phyloP scores from a whole-genome alignment of 805 yeast species.

The Lipomyces spencermartinsiae region DNA sequence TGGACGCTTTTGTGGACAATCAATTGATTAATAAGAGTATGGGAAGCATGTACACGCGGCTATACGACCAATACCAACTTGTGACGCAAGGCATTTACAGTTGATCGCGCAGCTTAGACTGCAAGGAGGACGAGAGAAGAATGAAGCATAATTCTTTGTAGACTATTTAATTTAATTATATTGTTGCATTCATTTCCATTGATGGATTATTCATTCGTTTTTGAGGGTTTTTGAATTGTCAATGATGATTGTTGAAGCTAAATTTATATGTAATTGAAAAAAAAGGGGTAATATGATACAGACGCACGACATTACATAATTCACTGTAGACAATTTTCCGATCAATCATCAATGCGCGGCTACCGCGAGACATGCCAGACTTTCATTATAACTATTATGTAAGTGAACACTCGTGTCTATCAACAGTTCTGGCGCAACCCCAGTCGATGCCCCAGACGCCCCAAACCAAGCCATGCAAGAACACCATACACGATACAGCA shows the following conservation, averaged over 20 bases:
- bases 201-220: background rate
- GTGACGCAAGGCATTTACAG: constrained; percentile 90
- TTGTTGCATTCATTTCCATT: background rate
- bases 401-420: background rate
- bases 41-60: constrained; percentile 86
- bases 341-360: background rate
- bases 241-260: background rate
- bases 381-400: background rate
- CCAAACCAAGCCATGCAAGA: background rate
- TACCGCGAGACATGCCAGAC: background rate
- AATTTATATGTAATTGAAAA: background rate
- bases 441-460: background rate
- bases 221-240: constrained; percentile 1
- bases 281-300: background rate
- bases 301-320: background rate
- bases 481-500: background rate
- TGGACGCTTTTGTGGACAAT: constrained; percentile 78
- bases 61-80: constrained; percentile 94
- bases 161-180: background rate
- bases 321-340: background rate
- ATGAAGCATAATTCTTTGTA: background rate
- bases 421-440: background rate
- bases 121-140: background rate
- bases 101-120: constrained; percentile 5
- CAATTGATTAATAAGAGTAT: constrained; percentile 77